Evolutionary conservation across 148 eudicot genomes (phyloP).

Genomic region (Bassia scoparia): DNA sequence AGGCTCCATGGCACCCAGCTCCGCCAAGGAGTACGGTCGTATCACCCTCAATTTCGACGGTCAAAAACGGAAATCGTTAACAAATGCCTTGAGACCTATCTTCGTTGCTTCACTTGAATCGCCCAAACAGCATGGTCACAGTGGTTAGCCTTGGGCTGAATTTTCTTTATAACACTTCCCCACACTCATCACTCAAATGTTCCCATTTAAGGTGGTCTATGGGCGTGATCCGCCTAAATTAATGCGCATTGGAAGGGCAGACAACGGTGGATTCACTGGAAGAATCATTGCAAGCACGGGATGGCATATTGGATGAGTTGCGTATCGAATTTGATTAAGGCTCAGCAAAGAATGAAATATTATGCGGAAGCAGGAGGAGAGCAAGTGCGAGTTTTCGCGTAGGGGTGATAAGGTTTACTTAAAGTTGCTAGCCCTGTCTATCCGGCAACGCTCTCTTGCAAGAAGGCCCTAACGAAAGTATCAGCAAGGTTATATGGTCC

Average conservation of each 20-base stretch:
- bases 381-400: background rate
- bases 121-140: background rate
- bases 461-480: background rate
- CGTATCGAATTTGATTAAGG: background rate
- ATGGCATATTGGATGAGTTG: background rate
- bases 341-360: background rate
- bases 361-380: background rate
- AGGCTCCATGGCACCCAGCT: no score
- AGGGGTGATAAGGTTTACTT: background rate
- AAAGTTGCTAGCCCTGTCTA: background rate
- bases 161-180: background rate
- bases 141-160: background rate
- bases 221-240: background rate
- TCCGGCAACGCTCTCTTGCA: background rate
- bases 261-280: background rate
- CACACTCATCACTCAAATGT: background rate
- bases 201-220: no score
- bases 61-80: background rate
- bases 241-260: background rate
- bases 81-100: background rate
- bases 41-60: background rate
- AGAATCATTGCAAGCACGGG: background rate
- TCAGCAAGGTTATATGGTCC: background rate
- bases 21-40: no score
- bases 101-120: background rate